These are phyloP conservation scores for Ganoderma meredithae DNA, from an alignment of 1,284 basidiomycete species.

Conservation along the genomic window DNA sequence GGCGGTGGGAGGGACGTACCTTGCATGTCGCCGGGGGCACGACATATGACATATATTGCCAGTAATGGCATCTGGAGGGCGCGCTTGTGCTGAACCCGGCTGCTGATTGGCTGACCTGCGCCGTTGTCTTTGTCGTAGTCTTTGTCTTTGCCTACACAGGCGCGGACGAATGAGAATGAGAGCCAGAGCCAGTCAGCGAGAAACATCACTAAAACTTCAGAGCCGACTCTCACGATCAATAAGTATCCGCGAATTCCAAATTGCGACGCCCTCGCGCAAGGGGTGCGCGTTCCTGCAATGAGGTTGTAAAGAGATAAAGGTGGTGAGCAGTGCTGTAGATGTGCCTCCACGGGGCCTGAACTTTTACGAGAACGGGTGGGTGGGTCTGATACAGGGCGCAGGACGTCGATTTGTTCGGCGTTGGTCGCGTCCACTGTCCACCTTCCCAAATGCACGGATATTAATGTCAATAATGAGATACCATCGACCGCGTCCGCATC, in stretches of 20 bases:
- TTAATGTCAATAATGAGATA: not conserved
- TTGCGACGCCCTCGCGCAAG: not conserved
- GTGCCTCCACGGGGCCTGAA: not conserved
- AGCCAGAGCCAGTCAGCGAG: too few relatives aligned
- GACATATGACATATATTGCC: conserved; percentile 9
- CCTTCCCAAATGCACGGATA: not conserved
- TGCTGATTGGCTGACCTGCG: not conserved
- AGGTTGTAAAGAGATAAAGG: not conserved
- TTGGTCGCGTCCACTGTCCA: not conserved
- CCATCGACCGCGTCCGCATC: not conserved
- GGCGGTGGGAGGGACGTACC: not conserved
- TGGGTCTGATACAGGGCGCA: not conserved
- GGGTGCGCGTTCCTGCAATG: not conserved
- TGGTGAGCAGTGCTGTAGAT: not conserved
- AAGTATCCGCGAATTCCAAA: too few relatives aligned
- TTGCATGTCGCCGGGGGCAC: not conserved
- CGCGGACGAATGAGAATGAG: not conserved
- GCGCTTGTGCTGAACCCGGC: not conserved
- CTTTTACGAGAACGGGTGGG: not conserved
- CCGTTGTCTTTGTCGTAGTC: not conserved
- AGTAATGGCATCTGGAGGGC: not conserved
- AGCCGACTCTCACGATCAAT: too few relatives aligned
- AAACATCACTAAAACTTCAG: too few relatives aligned
- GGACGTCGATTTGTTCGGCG: conserved; percentile 4
- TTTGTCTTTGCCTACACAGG: not conserved